Conservation (phyloP, 768 basidiomycete genomes). For the Tephrocybe rancida region DNA sequence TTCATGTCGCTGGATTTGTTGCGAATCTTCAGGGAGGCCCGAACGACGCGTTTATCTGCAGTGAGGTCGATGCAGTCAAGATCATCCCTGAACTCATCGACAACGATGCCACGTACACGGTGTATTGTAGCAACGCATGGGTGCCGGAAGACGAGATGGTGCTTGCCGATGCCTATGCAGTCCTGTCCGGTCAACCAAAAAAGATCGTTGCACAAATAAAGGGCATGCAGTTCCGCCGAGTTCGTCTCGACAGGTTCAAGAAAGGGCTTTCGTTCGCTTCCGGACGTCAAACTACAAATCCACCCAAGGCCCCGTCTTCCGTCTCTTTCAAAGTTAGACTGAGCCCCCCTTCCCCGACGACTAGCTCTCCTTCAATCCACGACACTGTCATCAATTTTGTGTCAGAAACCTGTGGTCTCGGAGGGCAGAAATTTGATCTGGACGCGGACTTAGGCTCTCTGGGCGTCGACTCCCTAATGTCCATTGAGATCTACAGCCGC, state of each 20-base stretch:
- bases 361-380: slow-evolving; percentile 24
- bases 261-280: slow-evolving; percentile 41
- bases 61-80: slow-evolving; percentile 49
- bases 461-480: slow-evolving; percentile 67
- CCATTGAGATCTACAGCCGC: slow-evolving; percentile 53
- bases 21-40: slow-evolving; percentile 55
- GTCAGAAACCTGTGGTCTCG: slow-evolving; percentile 42
- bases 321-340: background rate
- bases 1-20: slow-evolving; percentile 73
- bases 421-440: slow-evolving; percentile 32
- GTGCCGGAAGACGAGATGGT: slow-evolving; percentile 46
- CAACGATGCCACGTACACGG: slow-evolving; percentile 41
- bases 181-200: slow-evolving; percentile 36
- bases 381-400: slow-evolving; percentile 37
- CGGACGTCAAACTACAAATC: slow-evolving; percentile 8
- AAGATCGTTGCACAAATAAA: slow-evolving; percentile 57
- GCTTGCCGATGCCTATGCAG: slow-evolving; percentile 52
- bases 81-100: slow-evolving; percentile 46
- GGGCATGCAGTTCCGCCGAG: slow-evolving; percentile 60
- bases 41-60: slow-evolving; percentile 67
- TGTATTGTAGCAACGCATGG: slow-evolving; percentile 54
- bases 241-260: slow-evolving; percentile 52
- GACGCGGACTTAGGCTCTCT: slow-evolving; percentile 50
- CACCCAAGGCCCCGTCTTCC: background rate
- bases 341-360: background rate